phyloP scores from a whole-genome alignment of 306 rosid genomes.

The Leucaena leucocephala region DNA sequence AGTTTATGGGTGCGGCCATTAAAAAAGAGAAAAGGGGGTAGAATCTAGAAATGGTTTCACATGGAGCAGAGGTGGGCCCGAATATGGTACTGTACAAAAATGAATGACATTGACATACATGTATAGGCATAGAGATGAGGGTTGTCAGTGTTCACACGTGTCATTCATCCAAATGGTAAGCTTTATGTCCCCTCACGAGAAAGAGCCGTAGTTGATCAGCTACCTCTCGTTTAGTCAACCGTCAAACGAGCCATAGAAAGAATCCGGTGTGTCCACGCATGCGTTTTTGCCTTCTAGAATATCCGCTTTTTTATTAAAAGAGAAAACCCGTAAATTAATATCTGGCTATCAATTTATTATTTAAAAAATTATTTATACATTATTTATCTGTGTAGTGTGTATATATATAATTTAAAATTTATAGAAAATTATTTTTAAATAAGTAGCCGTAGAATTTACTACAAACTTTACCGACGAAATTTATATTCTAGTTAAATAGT shows the following conservation, averaged over 20 bases:
- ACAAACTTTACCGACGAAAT: no score
- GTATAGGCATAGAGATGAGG: neutral
- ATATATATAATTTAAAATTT: no score
- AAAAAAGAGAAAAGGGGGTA: no score
- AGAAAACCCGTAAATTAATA: no score
- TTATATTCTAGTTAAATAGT: no score
- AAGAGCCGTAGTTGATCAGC: neutral
- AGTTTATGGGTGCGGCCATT: neutral
- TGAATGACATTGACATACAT: neutral
- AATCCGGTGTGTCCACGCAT: neutral
- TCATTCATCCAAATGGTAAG: neutral
- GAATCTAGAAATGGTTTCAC: neutral
- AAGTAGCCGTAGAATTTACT: no score
- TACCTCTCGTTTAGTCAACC: neutral
- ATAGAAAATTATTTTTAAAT: no score
- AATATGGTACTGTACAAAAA: neutral
- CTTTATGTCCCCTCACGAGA: constrained; percentile 1
- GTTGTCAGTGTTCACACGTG: constrained; percentile 18
- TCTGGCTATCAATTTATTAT: neutral
- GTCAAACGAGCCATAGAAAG: neutral
- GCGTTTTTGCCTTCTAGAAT: neutral
- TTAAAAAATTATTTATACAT: neutral
- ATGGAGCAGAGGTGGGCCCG: neutral
- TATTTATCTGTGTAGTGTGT: no score
- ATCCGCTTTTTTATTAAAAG: no score